Evolutionary conservation across 352 stramenopile genomes (phyloP), one percentile per base, ranked within the genome.

Genomic region (Phytophthora europaea): DNA sequence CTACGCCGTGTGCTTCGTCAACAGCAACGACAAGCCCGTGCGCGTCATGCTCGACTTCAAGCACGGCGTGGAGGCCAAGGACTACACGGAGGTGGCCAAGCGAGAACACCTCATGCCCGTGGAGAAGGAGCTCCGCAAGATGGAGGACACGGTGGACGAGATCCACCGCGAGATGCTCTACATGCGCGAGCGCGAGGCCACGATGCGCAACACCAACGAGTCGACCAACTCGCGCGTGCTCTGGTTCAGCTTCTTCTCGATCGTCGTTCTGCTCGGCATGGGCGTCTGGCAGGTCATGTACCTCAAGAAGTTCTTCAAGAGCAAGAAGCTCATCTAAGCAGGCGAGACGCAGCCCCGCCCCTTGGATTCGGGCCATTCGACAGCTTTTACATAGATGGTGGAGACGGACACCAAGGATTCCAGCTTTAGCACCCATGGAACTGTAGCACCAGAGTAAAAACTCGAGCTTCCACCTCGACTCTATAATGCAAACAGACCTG

Each of bases 271-370:
- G 38, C 72, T 97, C 20, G 84, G 79, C 51, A 95, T 96, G 84
- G 90, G 91, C 23, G 79, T 94, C 45, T 97, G 88, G 85, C 91
- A 97, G 72, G 90, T 97, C 47, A 69, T 95, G 72, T 96, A 97
- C 78, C 80, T 97, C 58, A 96, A 97, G 80, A 93, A 94, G 70
- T 97, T 97, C 62, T 97, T 97, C 87, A 97, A 97, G 82, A 94
- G 87, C 80, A 96, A 96, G 76, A 97, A 97, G 76, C 84, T 97
- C 68, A 95, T 97, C 67, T 97, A 94, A 75, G 31, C 31, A 61
- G 26, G 12, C 8, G 9, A 20, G 48, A 33, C 64, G 69, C 31
- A 64, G 59, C 4, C 48, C 75, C 16, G 54, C 60, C 4, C 47
- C 34, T 22, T 51, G 18, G n/a, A 40, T 40, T 40, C 34, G 33